phyloP scores from a whole-genome alignment of 192 early-diverging fungal species.

The Rhizoclosmatium globosum region DNA sequence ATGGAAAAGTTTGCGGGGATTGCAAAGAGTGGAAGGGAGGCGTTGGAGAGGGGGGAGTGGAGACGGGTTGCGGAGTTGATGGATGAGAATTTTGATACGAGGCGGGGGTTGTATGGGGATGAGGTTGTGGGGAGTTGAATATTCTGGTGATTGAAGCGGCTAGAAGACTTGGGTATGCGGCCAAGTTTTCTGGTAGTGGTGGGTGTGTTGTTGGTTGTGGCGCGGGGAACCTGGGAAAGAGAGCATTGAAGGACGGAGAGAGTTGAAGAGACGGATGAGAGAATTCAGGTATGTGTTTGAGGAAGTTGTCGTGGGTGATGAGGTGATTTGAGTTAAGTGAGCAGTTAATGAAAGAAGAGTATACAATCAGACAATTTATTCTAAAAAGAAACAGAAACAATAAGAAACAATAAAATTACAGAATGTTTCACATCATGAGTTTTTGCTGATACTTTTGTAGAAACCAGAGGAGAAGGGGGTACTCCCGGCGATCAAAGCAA shows the following conservation, averaged over 20 bases:
- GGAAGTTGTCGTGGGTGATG: conserved; percentile 6
- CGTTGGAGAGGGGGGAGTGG: conserved; percentile 42
- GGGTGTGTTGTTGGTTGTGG: conserved; percentile 68
- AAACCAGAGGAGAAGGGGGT: too few species aligned
- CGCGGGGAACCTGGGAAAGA: conserved; percentile 12
- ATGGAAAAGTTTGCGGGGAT: conserved; percentile 61
- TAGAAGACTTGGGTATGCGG: conserved; percentile 51
- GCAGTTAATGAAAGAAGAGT: too few species aligned
- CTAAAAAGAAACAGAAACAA: too few species aligned
- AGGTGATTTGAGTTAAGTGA: background rate
- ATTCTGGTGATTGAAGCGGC: conserved; percentile 61
- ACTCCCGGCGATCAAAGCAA: too few species aligned
- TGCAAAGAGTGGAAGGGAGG: conserved; percentile 44
- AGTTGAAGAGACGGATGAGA: conserved; percentile 27
- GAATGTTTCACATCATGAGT: too few species aligned
- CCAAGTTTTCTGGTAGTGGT: conserved; percentile 68
- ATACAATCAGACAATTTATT: too few species aligned
- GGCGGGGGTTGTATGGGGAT: conserved; percentile 61
- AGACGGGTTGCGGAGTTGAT: conserved; percentile 57
- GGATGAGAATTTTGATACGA: conserved; percentile 62
- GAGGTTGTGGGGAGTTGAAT: conserved; percentile 52
- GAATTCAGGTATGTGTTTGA: conserved; percentile 32
- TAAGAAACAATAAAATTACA: too few species aligned
- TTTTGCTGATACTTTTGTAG: too few species aligned
- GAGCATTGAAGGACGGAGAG: conserved; percentile 4